Percentiles rank a stretch among this genome's conserved stretches.
Conservation (phyloP, 2,329 filamentous ascomycete species). For the Alternaria sp. region DNA sequence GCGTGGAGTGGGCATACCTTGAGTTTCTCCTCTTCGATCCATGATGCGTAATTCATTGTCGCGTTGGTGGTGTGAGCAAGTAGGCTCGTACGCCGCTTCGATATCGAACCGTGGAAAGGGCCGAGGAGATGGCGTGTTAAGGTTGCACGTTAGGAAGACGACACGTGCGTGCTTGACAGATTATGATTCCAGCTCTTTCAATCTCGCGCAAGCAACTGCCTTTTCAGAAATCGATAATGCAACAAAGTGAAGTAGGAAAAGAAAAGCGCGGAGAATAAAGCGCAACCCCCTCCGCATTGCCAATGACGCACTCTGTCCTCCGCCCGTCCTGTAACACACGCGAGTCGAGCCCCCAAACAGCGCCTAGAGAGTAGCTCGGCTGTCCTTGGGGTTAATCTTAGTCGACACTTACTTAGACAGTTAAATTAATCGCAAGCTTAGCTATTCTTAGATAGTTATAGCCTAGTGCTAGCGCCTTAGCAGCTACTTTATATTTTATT, state of each 20-base stretch:
- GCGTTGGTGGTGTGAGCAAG: constrained; percentile 4
- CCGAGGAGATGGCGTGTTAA: not conserved
- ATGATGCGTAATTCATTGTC: constrained; percentile 53
- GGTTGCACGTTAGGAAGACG: not conserved
- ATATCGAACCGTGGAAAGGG: not conserved
- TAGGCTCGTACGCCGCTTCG: constrained; percentile 1
- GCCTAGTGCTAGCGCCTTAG: too few species aligned
- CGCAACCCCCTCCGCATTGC: constrained; percentile 5
- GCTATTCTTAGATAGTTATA: too few species aligned
- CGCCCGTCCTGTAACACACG: constrained; percentile 1
- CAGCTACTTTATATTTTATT: too few species aligned
- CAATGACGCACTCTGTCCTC: constrained; percentile 26
- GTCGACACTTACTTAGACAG: too few species aligned
- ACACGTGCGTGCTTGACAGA: not conserved
- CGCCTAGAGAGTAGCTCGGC: too few species aligned
- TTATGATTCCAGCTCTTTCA: not conserved
- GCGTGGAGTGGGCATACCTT: constrained; percentile 35
- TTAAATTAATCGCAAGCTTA: too few species aligned
- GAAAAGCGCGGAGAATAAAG: constrained; percentile 6
- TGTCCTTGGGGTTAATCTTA: too few species aligned
- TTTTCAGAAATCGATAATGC: not conserved
- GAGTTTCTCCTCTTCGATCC: constrained; percentile 55
- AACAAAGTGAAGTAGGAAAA: not conserved
- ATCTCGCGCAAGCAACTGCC: not conserved
- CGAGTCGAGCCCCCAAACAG: constrained; percentile 13